Base-by-base conservation (phyloP, 805 yeast genomes). In the Wickerhamiella lipophila region DNA sequence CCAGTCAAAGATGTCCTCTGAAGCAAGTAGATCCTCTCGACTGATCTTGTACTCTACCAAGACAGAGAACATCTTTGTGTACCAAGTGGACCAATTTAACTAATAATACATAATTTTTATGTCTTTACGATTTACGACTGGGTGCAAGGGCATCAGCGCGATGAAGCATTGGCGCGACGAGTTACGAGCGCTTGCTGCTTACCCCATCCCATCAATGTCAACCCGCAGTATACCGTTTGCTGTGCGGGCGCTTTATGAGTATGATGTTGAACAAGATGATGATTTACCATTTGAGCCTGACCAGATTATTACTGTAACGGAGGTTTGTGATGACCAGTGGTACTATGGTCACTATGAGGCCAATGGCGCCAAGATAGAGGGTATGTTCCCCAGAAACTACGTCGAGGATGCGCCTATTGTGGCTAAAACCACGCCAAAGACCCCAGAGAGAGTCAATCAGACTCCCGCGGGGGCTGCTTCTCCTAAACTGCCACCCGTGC, bases 271-370 rank as follows among this genome's bases (percentile, higher is more conserved):
- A 47, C 85, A 77, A 54, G 85, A 79, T 25, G 97, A 92, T 62
- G 98, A 89, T 63, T 72, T 89, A 60, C 70, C 74, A 29, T 88
- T 89, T 57, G 62, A 64, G 0, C 75, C 69, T 3, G 88, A 83
- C 18, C 86, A 83, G 61, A 55, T 74, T 25, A 80, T 89, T 55
- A 75, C 78, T 3, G 96, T 89, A 23, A 77, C 80, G 4, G 77
- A 76, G 34, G 71, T 84, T 47, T 95, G 86, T 56, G 96, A 89
- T 63, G 94, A 79, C 6, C 95, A 88, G 54, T 92, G 97, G 97
- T 82, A 76, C 60, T 69, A 74, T 35, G 98, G 98, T 2, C 67
- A 71, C 3, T 82, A 74, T 57, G 59, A 58, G 2, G 19, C 38
- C 53, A 8, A 39, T 56, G 22, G 64, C 11, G 16, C 38, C 21